Conservation (phyloP, 805 yeast species). For the Sungouiella blattae region DNA sequence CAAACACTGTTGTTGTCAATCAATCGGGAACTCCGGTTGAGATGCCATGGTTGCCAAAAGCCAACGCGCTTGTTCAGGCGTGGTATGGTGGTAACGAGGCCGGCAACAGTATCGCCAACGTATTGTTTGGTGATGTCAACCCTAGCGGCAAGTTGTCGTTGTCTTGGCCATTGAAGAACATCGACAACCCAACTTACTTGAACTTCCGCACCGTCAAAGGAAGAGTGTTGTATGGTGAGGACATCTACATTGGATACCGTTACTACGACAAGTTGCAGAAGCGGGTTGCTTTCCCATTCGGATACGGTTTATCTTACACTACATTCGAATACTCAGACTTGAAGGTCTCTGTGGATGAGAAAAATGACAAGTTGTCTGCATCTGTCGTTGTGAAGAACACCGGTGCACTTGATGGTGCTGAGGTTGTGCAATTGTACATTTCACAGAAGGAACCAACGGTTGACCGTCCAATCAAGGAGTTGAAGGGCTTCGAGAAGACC, state of each 20-base stretch:
- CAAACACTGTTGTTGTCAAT: constrained; percentile 50
- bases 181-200: constrained; percentile 56
- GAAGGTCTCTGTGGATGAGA: constrained; percentile 19
- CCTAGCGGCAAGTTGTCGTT: constrained; percentile 60
- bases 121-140: constrained; percentile 54
- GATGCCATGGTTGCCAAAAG: constrained; percentile 48
- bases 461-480: constrained; percentile 55
- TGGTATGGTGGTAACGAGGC: constrained; percentile 58
- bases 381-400: constrained; percentile 44
- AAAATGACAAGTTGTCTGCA: constrained; percentile 26
- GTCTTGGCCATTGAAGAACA: constrained; percentile 48
- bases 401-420: constrained; percentile 49
- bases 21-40: constrained; percentile 63
- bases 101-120: constrained; percentile 60
- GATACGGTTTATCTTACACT: constrained; percentile 61
- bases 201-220: constrained; percentile 52
- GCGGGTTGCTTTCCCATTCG: constrained; percentile 56
- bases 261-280: constrained; percentile 51
- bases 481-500: constrained; percentile 56
- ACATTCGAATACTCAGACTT: constrained; percentile 42
- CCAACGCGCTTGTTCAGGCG: constrained; percentile 46
- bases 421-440: constrained; percentile 55
- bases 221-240: constrained; percentile 59
- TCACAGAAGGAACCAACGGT: constrained; percentile 32
- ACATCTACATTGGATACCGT: constrained; percentile 61